Percentiles rank a stretch among this genome's conserved stretches.
phyloP scores from a whole-genome alignment of 345 rosid species.

The sweet orange (Citrus sinensis) region DVS_A1.0 CM039167.1:10359501-10360000 shows the following conservation, averaged over 20 bases:
- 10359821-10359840: not conserved
- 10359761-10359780: not conserved
- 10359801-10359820: not conserved
- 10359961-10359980: accelerated
- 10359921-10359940: not conserved
- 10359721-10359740: not conserved
- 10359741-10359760: not conserved
- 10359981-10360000: not conserved
- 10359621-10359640: not conserved
- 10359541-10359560: not conserved
- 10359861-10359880: not conserved
- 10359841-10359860: not conserved
- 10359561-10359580: not conserved
- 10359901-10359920: too few relatives aligned
- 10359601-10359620: not conserved
- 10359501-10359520: accelerated
- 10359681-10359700: not conserved
- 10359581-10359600: not conserved
- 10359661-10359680: not conserved
- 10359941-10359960: not conserved
- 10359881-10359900: not conserved
- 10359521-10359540: not conserved
- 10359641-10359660: not conserved
- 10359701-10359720: accelerated
- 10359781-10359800: not conserved